These are phyloP conservation scores for Cymodocea nodosa DNA, from an alignment of 116 monocot species.

Conservation along the genomic window DNA sequence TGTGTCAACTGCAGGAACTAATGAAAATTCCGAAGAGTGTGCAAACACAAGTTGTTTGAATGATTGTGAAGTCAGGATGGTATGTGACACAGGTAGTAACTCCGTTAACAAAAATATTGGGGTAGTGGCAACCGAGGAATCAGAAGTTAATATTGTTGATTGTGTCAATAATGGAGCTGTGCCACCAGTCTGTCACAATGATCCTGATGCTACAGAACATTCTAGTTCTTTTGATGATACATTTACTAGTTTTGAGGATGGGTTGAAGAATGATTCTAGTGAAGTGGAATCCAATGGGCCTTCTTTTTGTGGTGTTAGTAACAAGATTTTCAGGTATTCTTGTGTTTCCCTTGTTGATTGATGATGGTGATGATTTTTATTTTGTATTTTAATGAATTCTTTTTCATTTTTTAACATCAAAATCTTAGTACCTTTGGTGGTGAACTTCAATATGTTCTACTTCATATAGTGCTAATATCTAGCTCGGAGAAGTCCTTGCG, in stretches of 20 bases:
- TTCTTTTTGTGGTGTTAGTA: background rate
- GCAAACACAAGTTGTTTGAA: too few species aligned
- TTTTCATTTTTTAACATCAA: too few species aligned
- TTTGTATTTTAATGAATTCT: too few species aligned
- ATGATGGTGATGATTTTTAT: background rate
- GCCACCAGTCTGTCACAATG: background rate
- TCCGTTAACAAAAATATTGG: background rate
- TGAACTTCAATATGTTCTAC: too few species aligned
- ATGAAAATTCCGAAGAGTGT: too few species aligned
- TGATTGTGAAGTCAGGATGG: too few species aligned
- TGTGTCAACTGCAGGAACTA: too few species aligned
- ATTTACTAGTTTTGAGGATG: background rate
- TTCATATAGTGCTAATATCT: too few species aligned
- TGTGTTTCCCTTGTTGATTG: background rate
- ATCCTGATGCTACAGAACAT: constrained; percentile 1
- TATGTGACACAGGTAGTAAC: background rate
- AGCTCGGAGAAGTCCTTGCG: too few species aligned
- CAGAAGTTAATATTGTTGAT: background rate
- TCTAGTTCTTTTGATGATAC: constrained; percentile 7
- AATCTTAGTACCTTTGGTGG: too few species aligned
- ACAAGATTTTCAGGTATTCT: background rate
- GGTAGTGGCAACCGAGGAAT: background rate
- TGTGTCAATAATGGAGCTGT: background rate
- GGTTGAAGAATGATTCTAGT: background rate
- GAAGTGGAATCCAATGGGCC: constrained; percentile 3